Percentiles rank a stretch among this genome's conserved stretches.
Evolutionary conservation across 345 rosid species (phyloP).

Genomic region (Triadica sebifera): DNA sequence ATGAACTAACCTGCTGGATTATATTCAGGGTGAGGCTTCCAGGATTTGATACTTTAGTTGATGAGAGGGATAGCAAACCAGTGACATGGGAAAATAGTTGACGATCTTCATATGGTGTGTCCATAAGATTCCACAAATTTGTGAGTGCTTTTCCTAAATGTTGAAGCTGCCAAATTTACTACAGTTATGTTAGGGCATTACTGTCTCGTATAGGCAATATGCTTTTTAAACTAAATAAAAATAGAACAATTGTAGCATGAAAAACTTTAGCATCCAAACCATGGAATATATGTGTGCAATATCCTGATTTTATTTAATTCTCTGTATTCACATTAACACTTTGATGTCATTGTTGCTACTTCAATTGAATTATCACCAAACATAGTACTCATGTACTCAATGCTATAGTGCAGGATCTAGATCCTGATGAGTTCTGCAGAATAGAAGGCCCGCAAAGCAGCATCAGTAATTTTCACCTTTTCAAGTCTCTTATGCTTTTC

Average conservation of each 20-base stretch:
- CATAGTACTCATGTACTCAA: neutral
- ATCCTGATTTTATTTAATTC: slow-evolving; percentile 6
- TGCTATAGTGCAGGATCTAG: neutral
- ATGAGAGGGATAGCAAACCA: slow-evolving; percentile 44
- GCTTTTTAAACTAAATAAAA: neutral
- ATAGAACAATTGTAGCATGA: slow-evolving; percentile 11
- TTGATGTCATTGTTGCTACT: neutral
- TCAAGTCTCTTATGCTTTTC: slow-evolving; percentile 77
- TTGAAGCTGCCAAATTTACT: slow-evolving; percentile 61
- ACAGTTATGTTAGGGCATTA: slow-evolving; percentile 10
- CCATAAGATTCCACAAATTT: slow-evolving; percentile 92
- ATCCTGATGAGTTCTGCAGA: neutral
- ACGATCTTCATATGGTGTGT: slow-evolving; percentile 66
- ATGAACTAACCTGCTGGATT: slow-evolving; percentile 69
- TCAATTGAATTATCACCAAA: neutral
- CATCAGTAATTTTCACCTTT: slow-evolving; percentile 53
- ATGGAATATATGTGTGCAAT: neutral
- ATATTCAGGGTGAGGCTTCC: slow-evolving; percentile 71
- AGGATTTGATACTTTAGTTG: slow-evolving; percentile 64
- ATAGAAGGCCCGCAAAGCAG: slow-evolving; percentile 18
- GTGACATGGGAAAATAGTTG: slow-evolving; percentile 55
- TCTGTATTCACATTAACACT: slow-evolving; percentile 1
- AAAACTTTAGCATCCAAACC: neutral
- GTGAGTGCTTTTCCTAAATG: slow-evolving; percentile 72
- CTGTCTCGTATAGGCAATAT: slow-evolving; percentile 1